Evolutionary conservation across 139 green algal species (phyloP).

Genomic region (Micractinium conductrix): DNA sequence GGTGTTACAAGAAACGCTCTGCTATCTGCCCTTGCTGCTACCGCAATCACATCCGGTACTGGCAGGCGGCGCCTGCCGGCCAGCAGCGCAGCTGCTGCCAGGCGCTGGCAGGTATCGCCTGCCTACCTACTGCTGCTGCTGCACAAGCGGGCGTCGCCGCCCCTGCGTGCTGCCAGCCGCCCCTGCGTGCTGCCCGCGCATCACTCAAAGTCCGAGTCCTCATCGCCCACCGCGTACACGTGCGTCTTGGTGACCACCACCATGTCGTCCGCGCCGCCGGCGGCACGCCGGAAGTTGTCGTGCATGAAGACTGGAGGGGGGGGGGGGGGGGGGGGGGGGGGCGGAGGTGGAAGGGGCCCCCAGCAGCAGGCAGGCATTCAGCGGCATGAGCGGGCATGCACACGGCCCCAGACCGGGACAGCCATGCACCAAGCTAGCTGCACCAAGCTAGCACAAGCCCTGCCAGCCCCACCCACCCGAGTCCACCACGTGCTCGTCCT

Average conservation of each 20-base stretch:
- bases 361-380: not conserved
- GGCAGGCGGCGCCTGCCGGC: no score
- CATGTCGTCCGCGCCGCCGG: slow-evolving; percentile 48
- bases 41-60: no score
- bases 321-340: not conserved
- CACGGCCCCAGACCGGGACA: no score
- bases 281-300: slow-evolving; percentile 62
- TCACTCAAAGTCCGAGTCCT: slow-evolving; percentile 39
- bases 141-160: no score
- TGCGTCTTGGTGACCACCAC: slow-evolving; percentile 60
- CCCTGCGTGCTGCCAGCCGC: no score
- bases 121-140: no score
- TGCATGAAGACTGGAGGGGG: slow-evolving; percentile 70
- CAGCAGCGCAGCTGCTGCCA: no score
- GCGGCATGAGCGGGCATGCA: no score
- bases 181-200: no score
- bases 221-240: slow-evolving; percentile 45
- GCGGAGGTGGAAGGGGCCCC: not conserved
- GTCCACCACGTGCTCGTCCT: slow-evolving; percentile 85
- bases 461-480: slow-evolving; percentile 18
- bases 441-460: not conserved
- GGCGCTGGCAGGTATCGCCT: no score
- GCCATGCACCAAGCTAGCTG: not conserved
- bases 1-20: no score
- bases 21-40: no score